A percentile compares a stretch with the other conserved stretches of the same genome.
Conservation (phyloP, 192 early-diverging fungal species). For the Spizellomyces sp. region DNA sequence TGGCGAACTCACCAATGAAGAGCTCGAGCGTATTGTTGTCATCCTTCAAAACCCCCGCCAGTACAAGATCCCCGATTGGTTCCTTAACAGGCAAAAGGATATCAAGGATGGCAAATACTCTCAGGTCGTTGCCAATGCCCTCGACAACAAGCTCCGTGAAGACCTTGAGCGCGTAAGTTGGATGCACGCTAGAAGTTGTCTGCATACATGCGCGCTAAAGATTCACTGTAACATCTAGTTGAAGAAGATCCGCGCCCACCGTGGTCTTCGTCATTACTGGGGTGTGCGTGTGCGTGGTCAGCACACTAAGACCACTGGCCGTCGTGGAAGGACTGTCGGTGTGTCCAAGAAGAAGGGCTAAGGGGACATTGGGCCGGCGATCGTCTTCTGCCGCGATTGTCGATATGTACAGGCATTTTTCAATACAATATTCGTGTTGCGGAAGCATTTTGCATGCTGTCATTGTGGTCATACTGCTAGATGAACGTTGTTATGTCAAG, state of each 20-base stretch:
- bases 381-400: background rate
- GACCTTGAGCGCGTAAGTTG: slow-evolving; percentile 84
- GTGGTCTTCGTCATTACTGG: slow-evolving; percentile 99
- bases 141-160: slow-evolving; percentile 98
- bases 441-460: too few relatives aligned
- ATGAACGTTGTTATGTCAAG: too few relatives aligned
- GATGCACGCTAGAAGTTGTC: background rate
- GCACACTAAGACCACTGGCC: slow-evolving; percentile 99
- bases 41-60: slow-evolving; percentile 99
- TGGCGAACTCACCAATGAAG: slow-evolving; percentile 96
- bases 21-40: slow-evolving; percentile 96
- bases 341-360: slow-evolving; percentile 94
- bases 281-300: slow-evolving; percentile 99
- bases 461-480: too few relatives aligned
- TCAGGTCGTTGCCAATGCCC: slow-evolving; percentile 90
- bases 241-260: slow-evolving; percentile 99
- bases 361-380: background rate
- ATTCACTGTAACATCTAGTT: slow-evolving; percentile 41
- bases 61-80: slow-evolving; percentile 99
- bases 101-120: slow-evolving; percentile 92
- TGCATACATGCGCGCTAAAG: background rate
- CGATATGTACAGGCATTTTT: too few relatives aligned
- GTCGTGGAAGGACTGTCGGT: slow-evolving; percentile 95
- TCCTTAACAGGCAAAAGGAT: slow-evolving; percentile 99
- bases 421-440: too few relatives aligned